Evolutionary conservation across 2,329 filamentous ascomycete genomes (phyloP).

Genomic region (Colletotrichum sp.): DNA sequence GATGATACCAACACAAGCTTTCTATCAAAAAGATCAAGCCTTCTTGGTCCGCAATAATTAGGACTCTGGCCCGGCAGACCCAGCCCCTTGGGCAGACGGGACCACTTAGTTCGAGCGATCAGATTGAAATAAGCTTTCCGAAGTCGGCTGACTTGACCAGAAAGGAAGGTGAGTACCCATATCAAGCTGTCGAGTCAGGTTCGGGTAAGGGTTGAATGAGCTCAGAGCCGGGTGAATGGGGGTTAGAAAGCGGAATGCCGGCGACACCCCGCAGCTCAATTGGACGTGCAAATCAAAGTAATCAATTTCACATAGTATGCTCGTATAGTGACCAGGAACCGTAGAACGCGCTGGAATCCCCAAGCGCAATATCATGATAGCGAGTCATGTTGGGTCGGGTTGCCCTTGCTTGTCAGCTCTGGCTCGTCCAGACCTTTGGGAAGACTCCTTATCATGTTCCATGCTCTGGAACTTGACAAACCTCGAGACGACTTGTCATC

Average conservation of each 20-base stretch:
- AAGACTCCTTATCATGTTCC: background rate
- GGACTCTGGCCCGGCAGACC: background rate
- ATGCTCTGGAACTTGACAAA: background rate
- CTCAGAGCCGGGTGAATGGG: background rate
- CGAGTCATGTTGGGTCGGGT: background rate
- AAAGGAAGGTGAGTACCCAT: background rate
- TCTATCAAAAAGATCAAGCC: background rate
- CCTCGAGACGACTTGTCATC: background rate
- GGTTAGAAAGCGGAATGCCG: background rate
- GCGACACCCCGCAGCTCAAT: background rate
- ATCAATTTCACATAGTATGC: background rate
- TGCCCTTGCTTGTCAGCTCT: background rate
- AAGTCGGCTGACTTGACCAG: background rate
- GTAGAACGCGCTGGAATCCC: background rate
- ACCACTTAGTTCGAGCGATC: background rate
- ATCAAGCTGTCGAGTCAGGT: background rate
- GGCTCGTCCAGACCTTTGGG: background rate
- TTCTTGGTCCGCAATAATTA: background rate
- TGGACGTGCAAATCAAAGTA: background rate
- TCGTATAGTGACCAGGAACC: background rate
- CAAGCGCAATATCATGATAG: background rate
- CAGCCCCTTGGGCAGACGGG: background rate
- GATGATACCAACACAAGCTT: background rate
- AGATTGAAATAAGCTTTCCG: slow-evolving; percentile 2
- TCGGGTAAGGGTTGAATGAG: background rate